Conservation (phyloP, 495 filamentous ascomycete genomes). For the Penicillium subrubescens region DNA sequence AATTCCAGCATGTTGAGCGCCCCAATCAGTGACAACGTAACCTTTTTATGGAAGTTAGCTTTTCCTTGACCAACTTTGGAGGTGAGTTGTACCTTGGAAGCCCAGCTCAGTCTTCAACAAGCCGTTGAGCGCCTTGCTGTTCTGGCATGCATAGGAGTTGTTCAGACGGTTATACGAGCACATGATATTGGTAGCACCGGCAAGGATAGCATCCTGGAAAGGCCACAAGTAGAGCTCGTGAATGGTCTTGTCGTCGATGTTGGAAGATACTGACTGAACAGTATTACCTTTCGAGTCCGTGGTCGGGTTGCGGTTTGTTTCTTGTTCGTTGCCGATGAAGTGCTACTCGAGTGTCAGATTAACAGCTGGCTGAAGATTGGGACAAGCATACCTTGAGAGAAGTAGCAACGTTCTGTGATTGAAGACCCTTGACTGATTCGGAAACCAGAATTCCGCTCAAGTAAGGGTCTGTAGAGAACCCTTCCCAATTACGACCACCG, state of each 20-base stretch:
- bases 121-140: conserved; percentile 57
- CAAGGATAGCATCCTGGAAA: conserved; percentile 56
- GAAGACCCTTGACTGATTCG: conserved; percentile 66
- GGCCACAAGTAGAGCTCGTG: conserved; percentile 75
- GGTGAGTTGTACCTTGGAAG: conserved; percentile 49
- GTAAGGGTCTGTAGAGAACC: conserved; percentile 73
- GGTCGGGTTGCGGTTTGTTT: conserved; percentile 62
- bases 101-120: conserved; percentile 62
- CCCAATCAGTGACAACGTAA: conserved; percentile 60
- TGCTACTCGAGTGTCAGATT: conserved; percentile 53
- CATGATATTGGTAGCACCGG: conserved; percentile 58
- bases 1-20: conserved; percentile 57
- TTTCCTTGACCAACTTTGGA: not conserved
- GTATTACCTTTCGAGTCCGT: conserved; percentile 30
- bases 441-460: conserved; percentile 60
- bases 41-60: conserved; percentile 48
- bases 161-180: conserved; percentile 67
- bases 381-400: conserved; percentile 58
- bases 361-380: not conserved
- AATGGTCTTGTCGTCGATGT: conserved; percentile 68
- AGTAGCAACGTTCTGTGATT: conserved; percentile 69
- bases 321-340: conserved; percentile 79
- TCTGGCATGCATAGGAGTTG: conserved; percentile 68
- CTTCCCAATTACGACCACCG: conserved; percentile 88
- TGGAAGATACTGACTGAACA: conserved; percentile 55